Percentiles rank a stretch among this genome's conserved stretches.
Conservation (phyloP, 2,329 filamentous ascomycete genomes). For the Fusarium drepaniforme region DNA sequence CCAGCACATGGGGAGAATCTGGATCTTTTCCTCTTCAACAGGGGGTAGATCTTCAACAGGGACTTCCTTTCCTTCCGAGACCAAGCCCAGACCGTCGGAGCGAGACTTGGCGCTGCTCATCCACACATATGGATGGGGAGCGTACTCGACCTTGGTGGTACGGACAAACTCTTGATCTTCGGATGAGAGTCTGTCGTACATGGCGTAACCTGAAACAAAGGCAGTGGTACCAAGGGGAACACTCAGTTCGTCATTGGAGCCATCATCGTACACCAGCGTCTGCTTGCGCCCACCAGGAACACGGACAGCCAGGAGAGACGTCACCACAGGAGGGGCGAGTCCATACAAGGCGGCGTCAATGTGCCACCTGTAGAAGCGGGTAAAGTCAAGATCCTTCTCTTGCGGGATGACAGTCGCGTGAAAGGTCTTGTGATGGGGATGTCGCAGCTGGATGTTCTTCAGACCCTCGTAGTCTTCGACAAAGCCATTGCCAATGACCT, state of each 20-base stretch:
- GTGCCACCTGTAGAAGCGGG: slow-evolving; percentile 81
- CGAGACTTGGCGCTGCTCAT: slow-evolving; percentile 78
- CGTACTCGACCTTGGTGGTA: slow-evolving; percentile 78
- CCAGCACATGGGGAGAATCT: slow-evolving; percentile 82
- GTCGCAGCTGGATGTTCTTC: slow-evolving; percentile 74
- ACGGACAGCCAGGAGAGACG: slow-evolving; percentile 78
- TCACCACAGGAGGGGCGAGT: slow-evolving; percentile 79
- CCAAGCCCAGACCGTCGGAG: slow-evolving; percentile 77
- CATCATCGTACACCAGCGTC: slow-evolving; percentile 80
- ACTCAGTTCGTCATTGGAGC: slow-evolving; percentile 71
- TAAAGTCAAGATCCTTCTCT: slow-evolving; percentile 62
- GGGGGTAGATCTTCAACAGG: slow-evolving; percentile 70
- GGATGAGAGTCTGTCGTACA: slow-evolving; percentile 75
- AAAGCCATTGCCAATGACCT: slow-evolving; percentile 83
- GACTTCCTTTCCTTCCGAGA: slow-evolving; percentile 75
- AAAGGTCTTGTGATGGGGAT: slow-evolving; percentile 84
- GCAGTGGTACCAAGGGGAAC: slow-evolving; percentile 83
- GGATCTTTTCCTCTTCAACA: slow-evolving; percentile 74
- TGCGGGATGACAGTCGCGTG: slow-evolving; percentile 73
- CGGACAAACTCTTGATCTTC: slow-evolving; percentile 76
- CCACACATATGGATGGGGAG: slow-evolving; percentile 85
- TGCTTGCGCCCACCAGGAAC: slow-evolving; percentile 76
- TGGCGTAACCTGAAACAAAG: slow-evolving; percentile 78
- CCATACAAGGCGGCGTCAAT: slow-evolving; percentile 84
- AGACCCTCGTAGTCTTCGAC: slow-evolving; percentile 79